A percentile compares a stretch with the other conserved stretches of the same genome.
phyloP scores from a whole-genome alignment of 2,329 filamentous ascomycete genomes.

The Coleophoma cylindrospora region DNA sequence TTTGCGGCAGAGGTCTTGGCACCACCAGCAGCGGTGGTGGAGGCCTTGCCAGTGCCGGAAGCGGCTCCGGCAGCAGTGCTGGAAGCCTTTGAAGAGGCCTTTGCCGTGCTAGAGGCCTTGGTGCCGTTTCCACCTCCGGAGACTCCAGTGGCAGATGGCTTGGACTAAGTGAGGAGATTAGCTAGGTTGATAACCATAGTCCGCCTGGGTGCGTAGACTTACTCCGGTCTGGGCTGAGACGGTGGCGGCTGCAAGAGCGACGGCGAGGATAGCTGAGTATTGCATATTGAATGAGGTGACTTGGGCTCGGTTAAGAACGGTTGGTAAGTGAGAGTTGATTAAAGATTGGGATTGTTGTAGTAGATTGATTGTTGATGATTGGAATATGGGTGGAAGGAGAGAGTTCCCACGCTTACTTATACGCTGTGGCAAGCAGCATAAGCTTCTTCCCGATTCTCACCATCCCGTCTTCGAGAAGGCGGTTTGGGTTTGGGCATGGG shows the following conservation, averaged over 20 bases:
- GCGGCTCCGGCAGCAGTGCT: background rate
- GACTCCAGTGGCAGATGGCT: conserved; percentile 7
- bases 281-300: conserved; percentile 16
- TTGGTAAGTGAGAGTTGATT: no score
- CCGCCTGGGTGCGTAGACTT: background rate
- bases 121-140: conserved; percentile 1
- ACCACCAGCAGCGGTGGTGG: background rate
- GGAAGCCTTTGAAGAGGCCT: background rate
- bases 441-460: no score
- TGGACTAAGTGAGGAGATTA: background rate
- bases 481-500: no score
- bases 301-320: conserved; percentile 2
- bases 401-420: no score
- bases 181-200: background rate
- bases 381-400: no score
- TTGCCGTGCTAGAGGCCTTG: background rate
- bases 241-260: conserved; percentile 14
- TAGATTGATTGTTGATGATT: background rate
- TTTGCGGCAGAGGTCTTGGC: conserved; percentile 2
- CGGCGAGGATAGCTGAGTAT: conserved; percentile 17
- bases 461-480: no score
- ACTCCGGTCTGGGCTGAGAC: conserved; percentile 13
- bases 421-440: no score
- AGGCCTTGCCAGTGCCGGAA: background rate
- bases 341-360: no score